A percentile compares a stretch with the other conserved stretches of the same genome.
phyloP scores from a whole-genome alignment of 2,329 filamentous ascomycete genomes.

The Pseudocercospora cruenta region DNA sequence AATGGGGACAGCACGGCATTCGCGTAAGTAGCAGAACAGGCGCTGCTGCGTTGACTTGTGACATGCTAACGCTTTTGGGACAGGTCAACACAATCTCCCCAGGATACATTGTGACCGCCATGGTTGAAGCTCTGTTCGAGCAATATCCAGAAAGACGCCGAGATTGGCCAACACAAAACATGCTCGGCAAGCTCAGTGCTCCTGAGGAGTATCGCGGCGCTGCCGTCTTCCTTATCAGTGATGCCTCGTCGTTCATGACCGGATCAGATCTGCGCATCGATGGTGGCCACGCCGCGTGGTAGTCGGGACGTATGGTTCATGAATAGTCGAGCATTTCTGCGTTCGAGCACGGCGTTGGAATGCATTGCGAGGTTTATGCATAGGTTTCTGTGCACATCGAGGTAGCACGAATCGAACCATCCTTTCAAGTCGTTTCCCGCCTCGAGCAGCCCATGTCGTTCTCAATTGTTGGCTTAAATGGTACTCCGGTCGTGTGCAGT shows the following conservation, averaged over 20 bases:
- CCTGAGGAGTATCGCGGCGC: slow-evolving; percentile 45
- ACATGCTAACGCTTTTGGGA: slow-evolving; percentile 35
- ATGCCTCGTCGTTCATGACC: slow-evolving; percentile 59
- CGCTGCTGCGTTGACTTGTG: neutral
- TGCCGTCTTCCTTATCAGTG: slow-evolving; percentile 44
- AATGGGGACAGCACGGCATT: slow-evolving; percentile 74
- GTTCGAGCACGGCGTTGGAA: neutral
- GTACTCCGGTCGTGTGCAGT: neutral
- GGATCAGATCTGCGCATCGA: slow-evolving; percentile 59
- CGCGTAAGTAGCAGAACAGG: slow-evolving; percentile 42
- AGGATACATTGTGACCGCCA: slow-evolving; percentile 78
- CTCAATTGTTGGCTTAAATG: neutral
- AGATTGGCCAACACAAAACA: slow-evolving; percentile 84
- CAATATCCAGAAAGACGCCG: slow-evolving; percentile 67
- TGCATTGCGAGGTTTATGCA: neutral
- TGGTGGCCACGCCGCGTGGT: slow-evolving; percentile 60
- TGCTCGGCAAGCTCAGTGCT: slow-evolving; percentile 61
- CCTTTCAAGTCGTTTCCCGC: neutral
- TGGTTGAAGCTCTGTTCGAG: slow-evolving; percentile 80
- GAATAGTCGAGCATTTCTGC: neutral
- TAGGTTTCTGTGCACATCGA: neutral
- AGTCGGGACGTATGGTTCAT: slow-evolving; percentile 19
- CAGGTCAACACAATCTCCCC: slow-evolving; percentile 75
- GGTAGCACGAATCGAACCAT: neutral
- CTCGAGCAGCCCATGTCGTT: neutral